These are phyloP conservation scores for Phytophthora megakarya DNA, from an alignment of 352 stramenopile genomes.

Conservation along the genomic window DNA sequence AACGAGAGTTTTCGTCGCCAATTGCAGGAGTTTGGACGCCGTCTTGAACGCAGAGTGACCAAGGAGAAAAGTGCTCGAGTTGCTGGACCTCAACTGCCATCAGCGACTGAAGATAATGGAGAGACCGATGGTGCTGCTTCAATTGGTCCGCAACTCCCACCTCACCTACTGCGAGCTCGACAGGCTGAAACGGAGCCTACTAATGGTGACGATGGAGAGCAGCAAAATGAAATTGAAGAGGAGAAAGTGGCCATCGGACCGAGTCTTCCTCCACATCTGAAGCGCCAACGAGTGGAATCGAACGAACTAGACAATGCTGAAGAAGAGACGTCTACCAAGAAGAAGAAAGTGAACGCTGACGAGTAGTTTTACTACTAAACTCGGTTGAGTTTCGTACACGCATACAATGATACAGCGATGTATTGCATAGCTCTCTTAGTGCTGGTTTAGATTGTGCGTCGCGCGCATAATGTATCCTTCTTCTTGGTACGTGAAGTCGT, in stretches of 20 bases:
- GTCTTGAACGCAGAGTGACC: constrained; percentile 36
- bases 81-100: constrained; percentile 35
- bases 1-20: constrained; percentile 76
- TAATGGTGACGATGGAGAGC: background rate
- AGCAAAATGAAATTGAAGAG: background rate
- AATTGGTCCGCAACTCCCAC: constrained; percentile 70
- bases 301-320: background rate
- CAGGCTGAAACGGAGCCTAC: background rate
- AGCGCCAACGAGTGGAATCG: constrained; percentile 17
- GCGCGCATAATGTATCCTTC: constrained; percentile 60
- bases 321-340: constrained; percentile 21
- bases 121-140: constrained; percentile 17
- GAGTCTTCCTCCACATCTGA: constrained; percentile 35
- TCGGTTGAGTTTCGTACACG: no score
- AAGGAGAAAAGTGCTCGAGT: constrained; percentile 35
- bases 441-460: constrained; percentile 27
- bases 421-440: constrained; percentile 36
- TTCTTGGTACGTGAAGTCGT: constrained; percentile 91
- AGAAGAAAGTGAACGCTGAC: constrained; percentile 23
- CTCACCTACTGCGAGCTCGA: constrained; percentile 35
- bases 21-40: constrained; percentile 58
- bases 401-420: constrained; percentile 35
- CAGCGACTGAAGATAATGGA: background rate
- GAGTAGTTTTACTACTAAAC: no score
- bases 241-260: constrained; percentile 31